Conservation (phyloP, 1,139 yeast genomes). For the Blastobotrys elegans region DNA sequence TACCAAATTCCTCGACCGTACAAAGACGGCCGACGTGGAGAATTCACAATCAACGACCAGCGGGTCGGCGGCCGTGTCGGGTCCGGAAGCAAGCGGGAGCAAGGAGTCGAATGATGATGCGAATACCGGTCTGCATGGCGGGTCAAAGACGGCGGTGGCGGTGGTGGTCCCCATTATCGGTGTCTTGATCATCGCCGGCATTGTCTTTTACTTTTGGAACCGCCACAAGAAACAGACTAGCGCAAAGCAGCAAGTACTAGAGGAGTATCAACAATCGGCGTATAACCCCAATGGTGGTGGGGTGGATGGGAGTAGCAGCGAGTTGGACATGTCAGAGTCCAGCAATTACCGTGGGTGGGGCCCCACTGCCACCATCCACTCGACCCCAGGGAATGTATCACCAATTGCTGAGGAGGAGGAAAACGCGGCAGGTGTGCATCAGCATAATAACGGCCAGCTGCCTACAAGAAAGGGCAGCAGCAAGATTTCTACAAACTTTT, state of each 20-base stretch:
- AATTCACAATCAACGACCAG: not conserved
- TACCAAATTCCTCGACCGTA: not conserved
- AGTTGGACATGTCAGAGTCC: constrained; percentile 7
- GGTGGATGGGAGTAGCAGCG: constrained; percentile 1
- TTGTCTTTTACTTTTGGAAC: constrained; percentile 10
- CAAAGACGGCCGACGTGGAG: not conserved
- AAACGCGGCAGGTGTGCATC: not conserved
- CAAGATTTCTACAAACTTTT: constrained; percentile 7
- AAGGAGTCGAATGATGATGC: not conserved
- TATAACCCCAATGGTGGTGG: constrained; percentile 6
- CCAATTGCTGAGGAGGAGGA: constrained; percentile 10
- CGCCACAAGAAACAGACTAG: constrained; percentile 8
- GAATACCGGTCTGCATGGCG: constrained; percentile 15
- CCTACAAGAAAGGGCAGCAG: constrained; percentile 4
- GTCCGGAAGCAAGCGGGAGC: not conserved
- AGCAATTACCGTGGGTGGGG: constrained; percentile 14
- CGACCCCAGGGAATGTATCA: constrained; percentile 4
- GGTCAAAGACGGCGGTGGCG: constrained; percentile 18
- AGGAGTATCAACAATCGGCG: constrained; percentile 9
- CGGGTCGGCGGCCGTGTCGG: not conserved
- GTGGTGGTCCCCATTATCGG: constrained; percentile 18
- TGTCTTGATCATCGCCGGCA: constrained; percentile 11
- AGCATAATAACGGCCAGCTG: not conserved
- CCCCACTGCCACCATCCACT: constrained; percentile 1
- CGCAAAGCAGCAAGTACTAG: constrained; percentile 4